Conservation (phyloP, 441 rosid species). For the Kokia cookei region DNA sequence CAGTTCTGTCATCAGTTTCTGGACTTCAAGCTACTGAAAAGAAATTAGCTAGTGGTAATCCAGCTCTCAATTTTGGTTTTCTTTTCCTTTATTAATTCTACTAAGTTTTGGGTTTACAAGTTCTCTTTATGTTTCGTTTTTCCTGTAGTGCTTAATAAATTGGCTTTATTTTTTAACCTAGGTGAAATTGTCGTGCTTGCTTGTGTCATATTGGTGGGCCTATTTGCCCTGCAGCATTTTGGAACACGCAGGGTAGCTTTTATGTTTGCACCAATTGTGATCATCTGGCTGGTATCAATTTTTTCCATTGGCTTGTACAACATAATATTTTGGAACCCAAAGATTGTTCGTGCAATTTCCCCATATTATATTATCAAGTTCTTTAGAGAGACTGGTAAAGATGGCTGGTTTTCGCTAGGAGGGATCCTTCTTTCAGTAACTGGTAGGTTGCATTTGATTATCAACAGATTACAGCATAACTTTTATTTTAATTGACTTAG, state of each 20-base stretch:
- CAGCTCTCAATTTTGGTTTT: background rate
- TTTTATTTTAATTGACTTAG: slow-evolving; percentile 7
- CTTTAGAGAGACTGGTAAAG: slow-evolving; percentile 62
- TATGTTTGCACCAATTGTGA: slow-evolving; percentile 82
- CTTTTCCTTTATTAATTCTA: background rate
- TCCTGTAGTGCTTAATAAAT: background rate
- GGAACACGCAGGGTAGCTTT: slow-evolving; percentile 88
- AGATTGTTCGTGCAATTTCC: slow-evolving; percentile 58
- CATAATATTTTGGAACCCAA: slow-evolving; percentile 68
- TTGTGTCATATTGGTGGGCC: slow-evolving; percentile 79
- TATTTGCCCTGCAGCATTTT: slow-evolving; percentile 88
- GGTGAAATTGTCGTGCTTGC: slow-evolving; percentile 61
- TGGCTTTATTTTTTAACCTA: slow-evolving; percentile 17
- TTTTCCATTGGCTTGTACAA: slow-evolving; percentile 71
- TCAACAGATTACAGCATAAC: background rate
- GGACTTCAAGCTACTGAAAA: slow-evolving; percentile 52
- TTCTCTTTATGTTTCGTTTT: background rate
- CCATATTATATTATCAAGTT: slow-evolving; percentile 72
- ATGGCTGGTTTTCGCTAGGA: slow-evolving; percentile 96
- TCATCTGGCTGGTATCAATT: slow-evolving; percentile 71
- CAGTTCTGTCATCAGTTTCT: slow-evolving; percentile 87
- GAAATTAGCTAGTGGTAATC: slow-evolving; percentile 50
- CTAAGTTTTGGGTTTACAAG: background rate
- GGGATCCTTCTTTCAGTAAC: slow-evolving; percentile 82
- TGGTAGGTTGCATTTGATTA: slow-evolving; percentile 43